A percentile compares a stretch with the other conserved stretches of the same genome.
Conservation (phyloP, 2,329 filamentous ascomycete genomes). For the Huntiella decipiens region DNA sequence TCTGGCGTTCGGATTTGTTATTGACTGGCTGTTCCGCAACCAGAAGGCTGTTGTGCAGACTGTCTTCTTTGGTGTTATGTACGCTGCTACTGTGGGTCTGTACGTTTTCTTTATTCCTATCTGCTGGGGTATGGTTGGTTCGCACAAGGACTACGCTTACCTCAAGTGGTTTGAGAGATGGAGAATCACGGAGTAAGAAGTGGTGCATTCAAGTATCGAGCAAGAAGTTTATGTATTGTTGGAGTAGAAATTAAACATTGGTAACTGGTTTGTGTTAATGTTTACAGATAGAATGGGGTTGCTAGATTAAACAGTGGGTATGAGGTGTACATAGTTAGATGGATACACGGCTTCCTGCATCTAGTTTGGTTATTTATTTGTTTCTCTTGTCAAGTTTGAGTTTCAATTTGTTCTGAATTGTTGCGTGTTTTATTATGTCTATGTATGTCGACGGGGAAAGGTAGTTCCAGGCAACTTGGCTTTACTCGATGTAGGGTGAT, state of each 20-base stretch:
- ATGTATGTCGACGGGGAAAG: too few species aligned
- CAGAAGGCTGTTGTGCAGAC: conserved; percentile 45
- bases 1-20: conserved; percentile 66
- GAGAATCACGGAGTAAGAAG: conserved; percentile 48
- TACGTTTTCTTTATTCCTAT: conserved; percentile 87
- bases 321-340: too few species aligned
- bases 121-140: conserved; percentile 86
- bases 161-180: conserved; percentile 86
- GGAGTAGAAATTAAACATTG: not conserved
- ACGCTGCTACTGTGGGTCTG: conserved; percentile 54
- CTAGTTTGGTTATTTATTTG: too few species aligned
- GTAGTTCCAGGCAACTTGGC: too few species aligned
- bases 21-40: conserved; percentile 63
- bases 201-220: conserved; percentile 10
- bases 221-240: not conserved
- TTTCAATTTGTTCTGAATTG: too few species aligned
- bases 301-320: too few species aligned
- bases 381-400: too few species aligned
- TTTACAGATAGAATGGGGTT: too few species aligned
- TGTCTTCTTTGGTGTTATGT: conserved; percentile 54
- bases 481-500: too few species aligned
- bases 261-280: too few species aligned
- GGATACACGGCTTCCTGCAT: too few species aligned
- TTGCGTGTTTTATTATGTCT: too few species aligned
- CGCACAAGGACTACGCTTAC: conserved; percentile 68